phyloP scores from a whole-genome alignment of 805 yeast species.

The Pichia ethanolica region DNA sequence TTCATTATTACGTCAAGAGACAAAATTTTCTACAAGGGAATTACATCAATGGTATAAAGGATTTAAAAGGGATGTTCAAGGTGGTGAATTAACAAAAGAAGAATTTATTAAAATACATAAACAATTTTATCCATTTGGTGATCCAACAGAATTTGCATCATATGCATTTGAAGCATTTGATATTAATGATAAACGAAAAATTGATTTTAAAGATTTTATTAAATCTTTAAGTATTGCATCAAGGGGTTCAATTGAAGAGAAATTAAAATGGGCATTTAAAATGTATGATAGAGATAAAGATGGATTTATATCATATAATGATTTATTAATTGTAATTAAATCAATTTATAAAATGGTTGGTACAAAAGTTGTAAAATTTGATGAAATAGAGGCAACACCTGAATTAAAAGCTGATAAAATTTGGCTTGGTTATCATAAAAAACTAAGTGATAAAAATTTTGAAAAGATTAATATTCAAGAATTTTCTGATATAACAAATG shows the following conservation, averaged over 20 bases:
- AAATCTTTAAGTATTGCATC: conserved; percentile 80
- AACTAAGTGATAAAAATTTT: conserved; percentile 64
- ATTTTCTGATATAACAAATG: conserved; percentile 71
- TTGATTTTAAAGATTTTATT: conserved; percentile 90
- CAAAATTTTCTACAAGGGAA: conserved; percentile 89
- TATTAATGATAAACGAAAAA: conserved; percentile 65
- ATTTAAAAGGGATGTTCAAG: conserved; percentile 86
- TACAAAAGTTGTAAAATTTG: conserved; percentile 70
- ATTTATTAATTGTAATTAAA: conserved; percentile 69
- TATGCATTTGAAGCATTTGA: conserved; percentile 88
- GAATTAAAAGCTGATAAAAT: conserved; percentile 79
- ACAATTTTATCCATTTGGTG: conserved; percentile 98
- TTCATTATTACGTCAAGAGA: conserved; percentile 69
- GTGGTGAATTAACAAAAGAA: conserved; percentile 76
- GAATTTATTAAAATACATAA: conserved; percentile 90
- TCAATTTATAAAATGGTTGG: conserved; percentile 96
- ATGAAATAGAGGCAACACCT: conserved; percentile 88
- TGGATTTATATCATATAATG: conserved; percentile 69
- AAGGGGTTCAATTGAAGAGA: conserved; percentile 78
- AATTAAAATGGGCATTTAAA: conserved; percentile 82
- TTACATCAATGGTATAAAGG: conserved; percentile 99
- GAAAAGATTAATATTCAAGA: conserved; percentile 74
- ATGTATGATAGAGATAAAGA: conserved; percentile 77
- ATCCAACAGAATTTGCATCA: conserved; percentile 85
- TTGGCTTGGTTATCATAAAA: conserved; percentile 37